Conservation (phyloP, 1,284 basidiomycete species). For the Cryptococcus maquisensis region DNA sequence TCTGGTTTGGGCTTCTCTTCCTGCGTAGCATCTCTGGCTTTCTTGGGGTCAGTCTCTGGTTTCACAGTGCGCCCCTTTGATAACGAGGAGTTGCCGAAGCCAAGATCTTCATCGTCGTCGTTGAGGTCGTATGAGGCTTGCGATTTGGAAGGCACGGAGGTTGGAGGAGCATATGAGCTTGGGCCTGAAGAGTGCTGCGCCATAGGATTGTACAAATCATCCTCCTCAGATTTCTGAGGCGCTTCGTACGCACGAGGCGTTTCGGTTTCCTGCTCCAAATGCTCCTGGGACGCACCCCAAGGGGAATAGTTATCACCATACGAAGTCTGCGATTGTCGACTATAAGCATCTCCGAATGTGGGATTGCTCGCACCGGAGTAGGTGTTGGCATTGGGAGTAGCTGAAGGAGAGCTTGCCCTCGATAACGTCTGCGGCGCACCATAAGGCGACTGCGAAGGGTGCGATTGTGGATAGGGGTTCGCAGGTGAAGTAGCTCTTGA, state of each 20-base stretch:
- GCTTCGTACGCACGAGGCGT: constrained; percentile 15
- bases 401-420: not conserved
- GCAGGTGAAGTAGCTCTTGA: constrained; percentile 17
- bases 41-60: constrained; percentile 28
- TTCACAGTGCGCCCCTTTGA: constrained; percentile 38
- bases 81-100: constrained; percentile 71
- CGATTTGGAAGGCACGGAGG: constrained; percentile 9
- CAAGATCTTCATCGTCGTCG: constrained; percentile 81
- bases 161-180: not conserved
- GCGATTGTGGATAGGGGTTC: not conserved
- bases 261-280: constrained; percentile 1
- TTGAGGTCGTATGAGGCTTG: constrained; percentile 30
- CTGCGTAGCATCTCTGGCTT: not conserved
- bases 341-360: too few species aligned
- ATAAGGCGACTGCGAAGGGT: constrained; percentile 9
- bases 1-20: constrained; percentile 19
- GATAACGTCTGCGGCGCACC: constrained; percentile 3
- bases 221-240: constrained; percentile 46
- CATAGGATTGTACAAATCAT: constrained; percentile 82
- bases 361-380: not conserved
- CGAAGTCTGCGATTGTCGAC: not conserved
- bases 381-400: not conserved
- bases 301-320: not conserved
- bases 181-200: constrained; percentile 52
- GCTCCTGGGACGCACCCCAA: constrained; percentile 1